These are phyloP conservation scores for Ambrosia trifida DNA, from an alignment of 129 eudicot genomes.

Conservation along the genomic window DNA sequence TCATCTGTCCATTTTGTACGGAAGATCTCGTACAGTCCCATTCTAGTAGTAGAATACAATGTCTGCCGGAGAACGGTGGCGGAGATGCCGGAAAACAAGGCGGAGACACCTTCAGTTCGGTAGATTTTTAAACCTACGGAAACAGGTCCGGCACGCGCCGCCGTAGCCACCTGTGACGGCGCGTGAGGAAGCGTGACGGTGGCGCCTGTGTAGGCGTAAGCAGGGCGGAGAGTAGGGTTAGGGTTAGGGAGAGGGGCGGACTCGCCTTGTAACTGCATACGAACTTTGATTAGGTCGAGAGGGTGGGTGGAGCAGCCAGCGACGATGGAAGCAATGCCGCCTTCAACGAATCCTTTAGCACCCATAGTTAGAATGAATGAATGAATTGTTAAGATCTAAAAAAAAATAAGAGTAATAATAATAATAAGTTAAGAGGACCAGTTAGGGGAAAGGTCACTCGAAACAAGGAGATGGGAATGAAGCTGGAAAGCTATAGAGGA, in stretches of 20 bases:
- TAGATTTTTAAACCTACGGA: constrained; percentile 54
- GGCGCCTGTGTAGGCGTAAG: constrained; percentile 39
- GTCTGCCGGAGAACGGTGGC: constrained; percentile 85
- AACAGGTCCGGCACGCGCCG: constrained; percentile 40
- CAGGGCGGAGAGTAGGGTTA: constrained; percentile 16
- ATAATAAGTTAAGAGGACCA: constrained; percentile 13
- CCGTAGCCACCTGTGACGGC: constrained; percentile 24
- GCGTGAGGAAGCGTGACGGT: constrained; percentile 10
- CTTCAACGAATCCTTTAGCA: constrained; percentile 64
- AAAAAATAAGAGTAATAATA: not conserved
- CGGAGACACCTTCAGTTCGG: constrained; percentile 61
- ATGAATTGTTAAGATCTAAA: not conserved
- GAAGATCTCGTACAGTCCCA: constrained; percentile 78
- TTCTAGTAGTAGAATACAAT: constrained; percentile 74
- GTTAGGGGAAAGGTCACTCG: constrained; percentile 38
- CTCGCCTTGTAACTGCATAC: constrained; percentile 86
- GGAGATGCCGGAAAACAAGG: constrained; percentile 75
- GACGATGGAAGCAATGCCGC: constrained; percentile 67
- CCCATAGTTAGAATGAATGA: constrained; percentile 36
- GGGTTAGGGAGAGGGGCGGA: constrained; percentile 22
- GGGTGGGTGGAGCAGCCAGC: constrained; percentile 87
- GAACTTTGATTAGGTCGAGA: constrained; percentile 71
- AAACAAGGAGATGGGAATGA: constrained; percentile 46
- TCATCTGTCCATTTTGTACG: constrained; percentile 63
- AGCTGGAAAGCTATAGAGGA: constrained; percentile 42